Evolutionary conservation across 2,329 filamentous ascomycete species (phyloP).

Genomic region (Fusarium odoratissimum): DNA sequence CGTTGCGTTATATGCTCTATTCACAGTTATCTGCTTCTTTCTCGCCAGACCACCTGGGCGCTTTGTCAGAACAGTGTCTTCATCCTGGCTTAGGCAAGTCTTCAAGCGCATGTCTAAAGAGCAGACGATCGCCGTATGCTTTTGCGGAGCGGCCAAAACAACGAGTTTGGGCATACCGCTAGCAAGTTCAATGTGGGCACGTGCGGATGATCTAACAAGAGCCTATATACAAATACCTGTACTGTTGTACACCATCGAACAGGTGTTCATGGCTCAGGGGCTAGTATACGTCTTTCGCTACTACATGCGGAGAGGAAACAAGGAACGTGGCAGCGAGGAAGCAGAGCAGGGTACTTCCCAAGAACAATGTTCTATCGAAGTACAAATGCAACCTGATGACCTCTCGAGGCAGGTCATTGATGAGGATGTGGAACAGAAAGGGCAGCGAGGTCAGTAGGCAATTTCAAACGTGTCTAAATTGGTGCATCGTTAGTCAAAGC

Average conservation of each 20-base stretch:
- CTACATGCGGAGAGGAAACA: constrained; percentile 51
- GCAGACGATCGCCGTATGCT: constrained; percentile 77
- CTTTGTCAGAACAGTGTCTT: constrained; percentile 34
- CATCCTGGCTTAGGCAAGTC: constrained; percentile 48
- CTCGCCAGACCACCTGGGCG: constrained; percentile 57
- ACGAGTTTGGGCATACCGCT: constrained; percentile 77
- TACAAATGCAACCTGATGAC: neutral
- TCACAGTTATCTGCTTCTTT: constrained; percentile 70
- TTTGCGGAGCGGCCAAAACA: constrained; percentile 79
- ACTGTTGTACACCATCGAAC: constrained; percentile 70
- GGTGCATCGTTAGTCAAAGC: neutral
- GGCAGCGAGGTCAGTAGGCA: neutral
- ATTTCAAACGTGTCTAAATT: neutral
- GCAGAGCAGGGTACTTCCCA: constrained; percentile 3
- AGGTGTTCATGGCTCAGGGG: constrained; percentile 60
- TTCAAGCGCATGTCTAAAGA: constrained; percentile 65
- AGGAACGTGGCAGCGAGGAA: constrained; percentile 41
- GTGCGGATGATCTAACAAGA: constrained; percentile 63
- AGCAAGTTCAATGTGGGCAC: constrained; percentile 74
- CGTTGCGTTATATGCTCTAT: constrained; percentile 71
- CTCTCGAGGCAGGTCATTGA: neutral
- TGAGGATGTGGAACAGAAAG: constrained; percentile 6
- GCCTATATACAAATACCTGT: constrained; percentile 73
- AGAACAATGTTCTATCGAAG: constrained; percentile 3
- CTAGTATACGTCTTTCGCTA: constrained; percentile 60